Percentiles rank a stretch among this genome's conserved stretches.
These are phyloP conservation scores for Sorghum bicolor DNA, from an alignment of 176 grass and related monocot species.

Conservation along the genomic window Sorghum_bicolor_NCBIv3 NC_012875.2:58400001-58400500, in stretches of 20 bases:
- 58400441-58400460: conserved; percentile 56
- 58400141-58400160: conserved; percentile 32
- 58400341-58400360: conserved; percentile 45
- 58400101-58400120: background rate
- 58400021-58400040: background rate
- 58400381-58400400: conserved; percentile 37
- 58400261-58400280: conserved; percentile 51
- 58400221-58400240: conserved; percentile 17
- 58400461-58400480: conserved; percentile 38
- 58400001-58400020: background rate
- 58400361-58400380: conserved; percentile 48
- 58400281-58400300: conserved; percentile 42
- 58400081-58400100: background rate
- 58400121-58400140: conserved; percentile 23
- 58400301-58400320: conserved; percentile 35
- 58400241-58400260: conserved; percentile 43
- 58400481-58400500: conserved; percentile 59
- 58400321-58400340: conserved; percentile 54
- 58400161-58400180: conserved; percentile 24
- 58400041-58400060: background rate
- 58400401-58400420: conserved; percentile 46
- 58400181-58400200: conserved; percentile 16
- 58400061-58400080: background rate
- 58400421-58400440: conserved; percentile 47
- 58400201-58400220: conserved; percentile 25